phyloP scores from a whole-genome alignment of 2,329 filamentous ascomycete genomes.

The Calonectria pseudoturangicola region DNA sequence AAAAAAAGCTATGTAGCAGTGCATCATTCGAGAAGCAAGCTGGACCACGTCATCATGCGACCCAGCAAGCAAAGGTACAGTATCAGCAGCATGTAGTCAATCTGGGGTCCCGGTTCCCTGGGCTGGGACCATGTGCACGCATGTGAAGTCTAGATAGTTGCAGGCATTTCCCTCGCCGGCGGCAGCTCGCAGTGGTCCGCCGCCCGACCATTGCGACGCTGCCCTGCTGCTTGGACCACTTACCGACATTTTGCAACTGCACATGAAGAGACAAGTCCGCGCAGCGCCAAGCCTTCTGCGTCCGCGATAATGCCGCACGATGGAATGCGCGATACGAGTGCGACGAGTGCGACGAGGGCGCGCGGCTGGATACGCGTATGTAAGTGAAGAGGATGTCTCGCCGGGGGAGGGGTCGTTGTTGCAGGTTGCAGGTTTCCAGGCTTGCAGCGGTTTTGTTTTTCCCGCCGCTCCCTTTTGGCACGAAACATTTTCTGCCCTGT shows the following conservation, averaged over 20 bases:
- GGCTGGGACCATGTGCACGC: not conserved
- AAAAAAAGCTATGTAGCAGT: not conserved
- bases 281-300: slow-evolving; percentile 14
- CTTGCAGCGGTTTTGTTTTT: slow-evolving; percentile 18
- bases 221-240: not conserved
- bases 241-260: slow-evolving; percentile 2
- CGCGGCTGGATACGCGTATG: slow-evolving; percentile 15
- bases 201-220: slow-evolving; percentile 9
- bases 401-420: too few relatives aligned
- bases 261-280: not conserved
- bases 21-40: slow-evolving; percentile 35
- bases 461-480: not conserved
- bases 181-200: slow-evolving; percentile 7
- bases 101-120: slow-evolving; percentile 17
- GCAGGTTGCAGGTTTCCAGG: not conserved
- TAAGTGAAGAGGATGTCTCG: not conserved
- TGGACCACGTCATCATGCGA: slow-evolving; percentile 36
- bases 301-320: slow-evolving; percentile 34
- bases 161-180: slow-evolving; percentile 9
- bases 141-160: not conserved
- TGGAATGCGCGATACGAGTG: slow-evolving; percentile 3
- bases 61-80: not conserved
- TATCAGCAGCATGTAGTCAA: not conserved
- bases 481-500: not conserved
- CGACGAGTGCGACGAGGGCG: slow-evolving; percentile 14